These are phyloP conservation scores for Colletotrichum tropicicola DNA, from an alignment of 2,329 filamentous ascomycete genomes.

Conservation along the genomic window DNA sequence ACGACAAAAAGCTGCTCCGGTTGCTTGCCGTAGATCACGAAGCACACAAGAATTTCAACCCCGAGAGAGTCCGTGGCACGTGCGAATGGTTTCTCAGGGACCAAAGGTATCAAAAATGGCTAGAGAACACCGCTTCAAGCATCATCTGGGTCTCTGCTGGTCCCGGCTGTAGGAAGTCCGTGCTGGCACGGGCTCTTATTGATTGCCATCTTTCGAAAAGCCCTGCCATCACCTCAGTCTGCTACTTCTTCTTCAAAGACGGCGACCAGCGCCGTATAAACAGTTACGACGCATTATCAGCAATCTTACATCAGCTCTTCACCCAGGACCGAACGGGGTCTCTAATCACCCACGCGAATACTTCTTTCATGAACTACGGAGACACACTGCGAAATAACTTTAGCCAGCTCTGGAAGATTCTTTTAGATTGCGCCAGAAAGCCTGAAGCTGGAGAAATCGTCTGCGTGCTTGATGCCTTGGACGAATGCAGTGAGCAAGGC, in stretches of 20 bases:
- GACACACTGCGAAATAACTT: not conserved
- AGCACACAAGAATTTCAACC: constrained; percentile 38
- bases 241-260: constrained; percentile 19
- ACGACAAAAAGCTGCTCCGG: constrained; percentile 30
- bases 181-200: constrained; percentile 38
- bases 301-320: constrained; percentile 40
- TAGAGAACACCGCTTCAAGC: constrained; percentile 28
- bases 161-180: constrained; percentile 45
- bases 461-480: not conserved
- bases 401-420: not conserved
- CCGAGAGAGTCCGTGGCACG: constrained; percentile 37
- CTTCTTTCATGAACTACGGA: not conserved
- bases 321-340: constrained; percentile 9
- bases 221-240: constrained; percentile 27
- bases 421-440: not conserved
- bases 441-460: not conserved
- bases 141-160: constrained; percentile 43
- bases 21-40: constrained; percentile 36
- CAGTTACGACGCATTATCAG: constrained; percentile 32
- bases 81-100: constrained; percentile 45
- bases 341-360: constrained; percentile 26
- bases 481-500: not conserved
- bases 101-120: constrained; percentile 38
- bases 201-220: constrained; percentile 37
- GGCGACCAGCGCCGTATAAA: constrained; percentile 29